Evolutionary conservation across 345 rosid species (phyloP), one percentile per base, ranked within the genome.

Genomic region (Hevea brasiliensis): DNA sequence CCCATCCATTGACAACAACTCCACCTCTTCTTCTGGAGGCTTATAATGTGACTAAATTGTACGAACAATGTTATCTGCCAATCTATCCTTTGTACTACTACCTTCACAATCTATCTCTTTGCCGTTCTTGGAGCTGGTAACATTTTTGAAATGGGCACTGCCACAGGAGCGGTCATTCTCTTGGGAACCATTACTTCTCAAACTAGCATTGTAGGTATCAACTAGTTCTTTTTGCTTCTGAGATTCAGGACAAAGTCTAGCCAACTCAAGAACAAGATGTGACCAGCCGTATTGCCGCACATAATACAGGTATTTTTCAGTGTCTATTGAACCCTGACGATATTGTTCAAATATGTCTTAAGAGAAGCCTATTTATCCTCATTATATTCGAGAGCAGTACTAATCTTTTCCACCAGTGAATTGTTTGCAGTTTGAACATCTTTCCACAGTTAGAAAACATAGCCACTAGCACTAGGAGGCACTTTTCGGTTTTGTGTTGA

Each of bases 211-310:
- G 76, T 93, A 85, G 20, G 82, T 77, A 61, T 91, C 95, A 71
- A 93, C 74, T 47, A 96, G 90, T 75, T 93, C 96, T 83, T 87
- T 86, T 84, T 93, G 97, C 82, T 91, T 96, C 74, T 70, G 87
- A 29, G 85, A 68, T 77, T 96, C 97, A 73, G 98, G 99, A 27
- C 88, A 89, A 37, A 93, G 89, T 71, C 89, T 86, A 77, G 98
- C 99, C 81, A 96, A 81, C 70, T 93, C 98, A 61, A 82, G 76
- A 75, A 90, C 84, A 66, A 93, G 86, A 86, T 90, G 94, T 10
- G 93, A 84, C 81, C 91, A 76, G 14, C 92, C 93, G 74, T 82
- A 93, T 47, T 86, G 88, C 75, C 70, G 68, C 63, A 88, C 98
- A 73, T 78, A 84, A 75, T 88, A 87, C 53, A 96, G 86, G 80